Base-by-base conservation (phyloP, 1,139 yeast species). In the Magnusiomyces tetraspermus region DNA sequence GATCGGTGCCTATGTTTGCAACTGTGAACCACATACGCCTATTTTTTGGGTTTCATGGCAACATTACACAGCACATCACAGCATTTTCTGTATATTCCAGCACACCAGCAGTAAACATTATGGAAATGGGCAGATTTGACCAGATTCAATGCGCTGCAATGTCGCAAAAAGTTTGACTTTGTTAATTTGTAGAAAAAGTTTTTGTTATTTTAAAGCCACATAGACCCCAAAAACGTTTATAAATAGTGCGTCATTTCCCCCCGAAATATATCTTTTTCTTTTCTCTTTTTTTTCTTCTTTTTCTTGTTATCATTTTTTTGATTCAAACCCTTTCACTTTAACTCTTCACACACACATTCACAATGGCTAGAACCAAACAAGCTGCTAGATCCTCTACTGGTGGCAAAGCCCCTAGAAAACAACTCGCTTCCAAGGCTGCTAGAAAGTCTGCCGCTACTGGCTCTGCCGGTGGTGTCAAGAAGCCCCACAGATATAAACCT, bases 401-500 rank as follows among this genome's bases (percentile, higher is more conserved):
- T 84, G 97, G 97, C 79, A 90, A 90, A 76, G 97, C 97, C 62
- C 97, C 97, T 81, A 87, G 97, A 85, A 90, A 90, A 80, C 96
- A 89, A 78, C 82, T 90, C 71, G 97, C 97, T 69, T 89, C 97
- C 65, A 90, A 90, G 85, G 97, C 96, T 68, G 97, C 97, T 66
- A 85, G 97, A 83, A 90, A 90, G 78, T 89, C 97, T 55, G 97
- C 97, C 58, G 71, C 72, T 46, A 59, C 67, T 51, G 57, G 68
- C 54, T 92, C 95, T 78, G 79, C 96, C 61, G 97, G 97, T 74
- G 97, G 97, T 83, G 97, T 90, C 73, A 90, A 90, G 90, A 90
- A 90, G 82, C 97, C 97, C 65, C 97, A 90, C 88, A 88, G 97
- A 85, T 90, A 89, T 80, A 90, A 89, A 92, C 97, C 97, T 75